Conservation (phyloP, 2,329 filamentous ascomycete genomes). For the Fusarium virguliforme region DNA sequence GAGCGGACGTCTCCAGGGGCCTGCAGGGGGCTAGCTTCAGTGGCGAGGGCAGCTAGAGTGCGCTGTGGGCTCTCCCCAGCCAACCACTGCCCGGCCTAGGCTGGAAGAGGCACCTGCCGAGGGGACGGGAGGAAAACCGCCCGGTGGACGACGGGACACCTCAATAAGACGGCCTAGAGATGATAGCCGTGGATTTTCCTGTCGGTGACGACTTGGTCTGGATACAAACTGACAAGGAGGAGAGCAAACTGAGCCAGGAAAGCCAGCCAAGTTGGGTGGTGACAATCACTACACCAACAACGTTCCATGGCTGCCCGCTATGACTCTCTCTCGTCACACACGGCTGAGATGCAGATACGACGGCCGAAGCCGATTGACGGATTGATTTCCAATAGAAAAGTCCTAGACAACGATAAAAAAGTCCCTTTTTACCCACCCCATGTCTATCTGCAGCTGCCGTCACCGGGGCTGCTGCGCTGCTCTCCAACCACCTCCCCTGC, state of each 20-base stretch:
- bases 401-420: constrained; percentile 4
- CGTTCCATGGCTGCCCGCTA: constrained; percentile 10
- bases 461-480: constrained; percentile 9
- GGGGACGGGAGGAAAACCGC: constrained; percentile 7
- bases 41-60: constrained; percentile 22
- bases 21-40: constrained; percentile 31
- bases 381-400: not conserved
- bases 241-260: not conserved
- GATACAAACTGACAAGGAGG: not conserved
- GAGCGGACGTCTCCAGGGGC: constrained; percentile 31
- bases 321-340: constrained; percentile 10
- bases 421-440: not conserved
- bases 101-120: constrained; percentile 42
- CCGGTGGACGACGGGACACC: constrained; percentile 6
- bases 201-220: not conserved
- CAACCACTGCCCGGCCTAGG: constrained; percentile 42
- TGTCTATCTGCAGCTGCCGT: constrained; percentile 25
- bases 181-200: constrained; percentile 27
- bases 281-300: constrained; percentile 1
- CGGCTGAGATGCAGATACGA: constrained; percentile 2
- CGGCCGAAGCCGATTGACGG: not conserved
- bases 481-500: constrained; percentile 28
- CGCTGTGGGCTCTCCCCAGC: constrained; percentile 34
- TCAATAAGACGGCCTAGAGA: not conserved
- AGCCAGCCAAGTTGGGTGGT: too few species aligned